Conservation (phyloP, 2,329 filamentous ascomycete genomes). For the Coniochaeta sp. region DNA sequence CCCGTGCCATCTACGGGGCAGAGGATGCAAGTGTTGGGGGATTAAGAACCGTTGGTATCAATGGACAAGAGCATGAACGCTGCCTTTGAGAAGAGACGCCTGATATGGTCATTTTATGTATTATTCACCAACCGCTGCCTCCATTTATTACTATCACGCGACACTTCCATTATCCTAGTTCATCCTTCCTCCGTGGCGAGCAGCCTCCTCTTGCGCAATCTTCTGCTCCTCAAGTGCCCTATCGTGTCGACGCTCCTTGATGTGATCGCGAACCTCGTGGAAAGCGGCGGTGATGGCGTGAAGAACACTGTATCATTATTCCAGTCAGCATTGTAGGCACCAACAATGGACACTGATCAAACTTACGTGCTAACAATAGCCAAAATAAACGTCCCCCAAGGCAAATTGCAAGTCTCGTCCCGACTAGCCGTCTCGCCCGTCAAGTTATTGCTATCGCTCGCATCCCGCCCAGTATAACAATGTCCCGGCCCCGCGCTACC, state of each 20-base stretch:
- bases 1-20: too few relatives aligned
- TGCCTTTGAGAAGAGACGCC: too few relatives aligned
- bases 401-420: conserved; percentile 26
- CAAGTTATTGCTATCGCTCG: conserved; percentile 5
- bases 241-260: neutral
- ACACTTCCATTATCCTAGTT: too few relatives aligned
- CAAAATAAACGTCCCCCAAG: conserved; percentile 33
- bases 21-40: too few relatives aligned
- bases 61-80: too few relatives aligned
- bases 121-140: too few relatives aligned
- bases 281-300: conserved; percentile 34
- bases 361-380: conserved; percentile 38
- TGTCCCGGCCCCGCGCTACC: conserved; percentile 22
- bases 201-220: neutral
- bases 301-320: conserved; percentile 23
- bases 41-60: too few relatives aligned
- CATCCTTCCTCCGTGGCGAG: neutral
- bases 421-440: conserved; percentile 12
- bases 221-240: neutral
- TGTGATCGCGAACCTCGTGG: conserved; percentile 20
- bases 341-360: neutral
- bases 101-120: too few relatives aligned
- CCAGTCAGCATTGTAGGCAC: neutral
- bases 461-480: conserved; percentile 15
- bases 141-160: too few relatives aligned